Conservation (phyloP, 2,329 filamentous ascomycete genomes). For the Calcarisporium arbuscula region DNA sequence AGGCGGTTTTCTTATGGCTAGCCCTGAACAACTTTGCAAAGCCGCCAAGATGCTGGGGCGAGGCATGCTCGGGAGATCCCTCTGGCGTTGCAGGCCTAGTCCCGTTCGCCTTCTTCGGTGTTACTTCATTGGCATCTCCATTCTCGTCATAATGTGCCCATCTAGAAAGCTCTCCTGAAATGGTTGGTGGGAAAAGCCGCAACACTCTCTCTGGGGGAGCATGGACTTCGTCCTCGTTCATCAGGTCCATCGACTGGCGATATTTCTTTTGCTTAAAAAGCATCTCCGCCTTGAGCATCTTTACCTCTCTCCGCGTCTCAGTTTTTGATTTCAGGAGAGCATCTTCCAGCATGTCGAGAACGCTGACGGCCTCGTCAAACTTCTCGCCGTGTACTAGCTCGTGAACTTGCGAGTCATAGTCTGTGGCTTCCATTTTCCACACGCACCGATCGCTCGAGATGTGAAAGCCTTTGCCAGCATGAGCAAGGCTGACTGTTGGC, state of each 20-base stretch:
- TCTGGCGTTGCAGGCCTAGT: constrained; percentile 21
- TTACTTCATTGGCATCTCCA: constrained; percentile 37
- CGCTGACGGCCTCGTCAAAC: constrained; percentile 87
- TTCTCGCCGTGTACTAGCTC: constrained; percentile 67
- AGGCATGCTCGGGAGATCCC: constrained; percentile 20
- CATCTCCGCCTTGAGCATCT: constrained; percentile 82
- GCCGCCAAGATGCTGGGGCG: constrained; percentile 34
- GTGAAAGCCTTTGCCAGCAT: constrained; percentile 92
- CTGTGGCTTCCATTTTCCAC: constrained; percentile 92
- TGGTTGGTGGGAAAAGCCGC: constrained; percentile 71
- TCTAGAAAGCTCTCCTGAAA: constrained; percentile 73
- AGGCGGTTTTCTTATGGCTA: constrained; percentile 36
- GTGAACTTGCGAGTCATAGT: constrained; percentile 85
- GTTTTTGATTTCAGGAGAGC: constrained; percentile 79
- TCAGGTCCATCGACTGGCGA: constrained; percentile 79
- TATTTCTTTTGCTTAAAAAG: constrained; percentile 82
- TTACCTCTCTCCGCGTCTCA: constrained; percentile 74
- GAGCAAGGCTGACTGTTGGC: constrained; percentile 86
- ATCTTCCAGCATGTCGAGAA: constrained; percentile 86
- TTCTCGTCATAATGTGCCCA: constrained; percentile 33
- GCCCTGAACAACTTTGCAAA: constrained; percentile 51
- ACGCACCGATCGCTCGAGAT: constrained; percentile 86
- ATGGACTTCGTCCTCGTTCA: constrained; percentile 74
- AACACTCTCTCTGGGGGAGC: constrained; percentile 87
- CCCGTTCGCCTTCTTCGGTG: constrained; percentile 20